Conservation (phyloP, 192 early-diverging fungal genomes). For the Umbelopsis isabellina region DNA sequence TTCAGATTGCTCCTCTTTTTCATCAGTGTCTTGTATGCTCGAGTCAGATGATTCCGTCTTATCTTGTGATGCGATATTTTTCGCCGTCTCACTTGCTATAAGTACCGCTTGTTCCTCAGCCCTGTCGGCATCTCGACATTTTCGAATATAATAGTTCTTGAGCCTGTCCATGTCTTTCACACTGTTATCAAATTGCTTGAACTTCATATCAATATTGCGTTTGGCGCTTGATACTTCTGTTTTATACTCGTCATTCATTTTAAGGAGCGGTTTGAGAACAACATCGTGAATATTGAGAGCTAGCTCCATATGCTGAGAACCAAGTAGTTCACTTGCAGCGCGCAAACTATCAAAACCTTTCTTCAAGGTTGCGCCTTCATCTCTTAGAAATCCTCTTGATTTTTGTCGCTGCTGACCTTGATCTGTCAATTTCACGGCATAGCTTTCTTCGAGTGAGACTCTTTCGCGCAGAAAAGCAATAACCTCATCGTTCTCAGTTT, state of each 20-base stretch:
- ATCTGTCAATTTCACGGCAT: conserved; percentile 41
- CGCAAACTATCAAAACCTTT: conserved; percentile 55
- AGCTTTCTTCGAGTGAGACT: conserved; percentile 49
- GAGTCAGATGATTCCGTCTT: background rate
- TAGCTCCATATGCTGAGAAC: conserved; percentile 45
- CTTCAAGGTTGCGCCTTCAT: conserved; percentile 58
- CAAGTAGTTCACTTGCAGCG: conserved; percentile 43
- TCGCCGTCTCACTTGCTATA: background rate
- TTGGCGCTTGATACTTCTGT: conserved; percentile 41
- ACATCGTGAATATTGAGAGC: conserved; percentile 45
- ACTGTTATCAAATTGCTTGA: conserved; percentile 52
- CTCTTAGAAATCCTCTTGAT: conserved; percentile 51
- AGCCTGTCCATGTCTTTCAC: conserved; percentile 50
- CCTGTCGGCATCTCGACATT: conserved; percentile 66
- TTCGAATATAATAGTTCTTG: conserved; percentile 42
- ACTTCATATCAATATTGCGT: conserved; percentile 48
- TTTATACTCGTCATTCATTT: conserved; percentile 46
- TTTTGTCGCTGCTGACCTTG: conserved; percentile 27
- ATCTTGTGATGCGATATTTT: background rate
- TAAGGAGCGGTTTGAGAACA: conserved; percentile 54
- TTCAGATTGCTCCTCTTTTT: background rate
- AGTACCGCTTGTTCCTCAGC: conserved; percentile 54
- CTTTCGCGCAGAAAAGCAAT: conserved; percentile 54
- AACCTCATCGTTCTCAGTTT: conserved; percentile 59
- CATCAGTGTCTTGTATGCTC: background rate